Evolutionary conservation across 1,139 yeast species (phyloP).

Genomic region (Blastobotrys apis): DNA sequence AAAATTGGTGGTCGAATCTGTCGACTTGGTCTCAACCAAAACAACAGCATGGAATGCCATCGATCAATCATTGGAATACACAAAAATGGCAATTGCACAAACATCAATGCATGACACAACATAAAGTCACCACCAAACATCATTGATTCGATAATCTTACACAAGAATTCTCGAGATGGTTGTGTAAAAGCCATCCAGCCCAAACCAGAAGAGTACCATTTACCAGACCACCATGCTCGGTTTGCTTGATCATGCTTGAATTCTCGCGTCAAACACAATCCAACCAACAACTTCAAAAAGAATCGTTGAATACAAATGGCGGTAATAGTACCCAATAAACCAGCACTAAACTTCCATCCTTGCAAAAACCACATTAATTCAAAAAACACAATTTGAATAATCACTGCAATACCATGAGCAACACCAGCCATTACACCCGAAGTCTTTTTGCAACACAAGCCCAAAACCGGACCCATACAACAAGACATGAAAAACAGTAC

Average conservation of each 20-base stretch:
- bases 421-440: constrained; percentile 96
- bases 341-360: constrained; percentile 83
- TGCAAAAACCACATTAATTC: constrained; percentile 97
- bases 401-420: constrained; percentile 92
- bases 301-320: constrained; percentile 85
- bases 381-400: constrained; percentile 80
- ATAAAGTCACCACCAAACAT: constrained; percentile 97
- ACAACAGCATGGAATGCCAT: constrained; percentile 97
- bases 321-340: constrained; percentile 81
- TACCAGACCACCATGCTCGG: constrained; percentile 99
- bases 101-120: constrained; percentile 82
- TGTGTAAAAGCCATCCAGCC: constrained; percentile 97
- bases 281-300: constrained; percentile 78
- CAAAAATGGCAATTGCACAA: constrained; percentile 84
- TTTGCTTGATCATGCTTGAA: constrained; percentile 95
- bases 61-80: constrained; percentile 86
- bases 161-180: constrained; percentile 93
- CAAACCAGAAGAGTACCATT: constrained; percentile 94
- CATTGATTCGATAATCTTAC: constrained; percentile 89
- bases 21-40: constrained; percentile 98
- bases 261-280: constrained; percentile 84
- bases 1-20: constrained; percentile 99
- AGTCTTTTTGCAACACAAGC: constrained; percentile 95
- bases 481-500: constrained; percentile 80
- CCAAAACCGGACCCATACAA: constrained; percentile 94